Conservation (phyloP, 179 eudicot genomes). For the Heliamphora pulchella region DNA sequence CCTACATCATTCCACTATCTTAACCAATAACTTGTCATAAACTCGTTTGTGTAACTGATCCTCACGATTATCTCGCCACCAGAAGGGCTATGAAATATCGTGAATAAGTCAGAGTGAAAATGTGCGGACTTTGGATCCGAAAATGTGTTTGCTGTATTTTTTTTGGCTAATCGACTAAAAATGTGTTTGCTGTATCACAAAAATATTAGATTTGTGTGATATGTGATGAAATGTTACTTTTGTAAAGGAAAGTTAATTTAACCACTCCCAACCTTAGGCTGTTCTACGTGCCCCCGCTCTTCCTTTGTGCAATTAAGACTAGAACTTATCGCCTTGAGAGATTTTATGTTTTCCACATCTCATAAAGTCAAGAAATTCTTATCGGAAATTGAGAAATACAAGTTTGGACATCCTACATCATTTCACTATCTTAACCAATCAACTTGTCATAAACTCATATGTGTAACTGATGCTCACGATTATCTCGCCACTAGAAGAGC, state of each 20-base stretch:
- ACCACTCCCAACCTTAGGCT: not conserved
- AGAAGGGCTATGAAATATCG: constrained; percentile 94
- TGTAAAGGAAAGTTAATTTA: not conserved
- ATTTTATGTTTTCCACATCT: constrained; percentile 92
- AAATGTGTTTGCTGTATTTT: not conserved
- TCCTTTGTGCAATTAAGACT: constrained; percentile 23
- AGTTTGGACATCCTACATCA: constrained; percentile 68
- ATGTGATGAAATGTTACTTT: too few relatives aligned
- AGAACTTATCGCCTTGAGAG: constrained; percentile 96
- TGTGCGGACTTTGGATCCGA: constrained; percentile 31
- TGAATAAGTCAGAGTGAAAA: constrained; percentile 79
- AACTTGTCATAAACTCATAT: constrained; percentile 68
- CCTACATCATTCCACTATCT: constrained; percentile 78
- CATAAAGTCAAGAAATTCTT: constrained; percentile 17
- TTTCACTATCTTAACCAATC: constrained; percentile 91
- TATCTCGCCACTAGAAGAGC: constrained; percentile 92
- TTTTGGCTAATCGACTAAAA: not conserved
- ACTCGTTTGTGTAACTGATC: constrained; percentile 72
- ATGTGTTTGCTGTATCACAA: not conserved
- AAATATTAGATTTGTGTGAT: not conserved
- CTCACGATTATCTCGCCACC: constrained; percentile 78
- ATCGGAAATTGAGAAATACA: constrained; percentile 71
- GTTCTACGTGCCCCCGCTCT: not conserved
- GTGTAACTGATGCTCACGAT: constrained; percentile 72
- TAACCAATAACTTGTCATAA: constrained; percentile 76